phyloP scores from a whole-genome alignment of 768 basidiomycete species.

The Phallus indusiatus region DNA sequence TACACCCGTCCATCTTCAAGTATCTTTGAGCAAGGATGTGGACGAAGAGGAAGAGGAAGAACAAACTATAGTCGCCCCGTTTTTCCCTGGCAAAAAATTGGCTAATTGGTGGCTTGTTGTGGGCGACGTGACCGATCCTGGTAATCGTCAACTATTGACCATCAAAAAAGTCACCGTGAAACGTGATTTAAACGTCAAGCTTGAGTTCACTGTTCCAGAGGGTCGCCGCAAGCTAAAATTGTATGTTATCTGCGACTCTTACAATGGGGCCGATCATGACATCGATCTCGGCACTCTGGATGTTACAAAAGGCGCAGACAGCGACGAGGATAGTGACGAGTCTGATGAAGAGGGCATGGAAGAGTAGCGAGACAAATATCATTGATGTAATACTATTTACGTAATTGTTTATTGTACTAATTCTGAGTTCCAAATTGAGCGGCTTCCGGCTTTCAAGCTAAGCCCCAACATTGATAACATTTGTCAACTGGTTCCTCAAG shows the following conservation, averaged over 20 bases:
- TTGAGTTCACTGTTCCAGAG: conserved; percentile 83
- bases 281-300: conserved; percentile 74
- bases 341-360: conserved; percentile 5
- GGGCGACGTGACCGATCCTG: conserved; percentile 48
- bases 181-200: conserved; percentile 64
- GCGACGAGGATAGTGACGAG: conserved; percentile 48
- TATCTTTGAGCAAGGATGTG: conserved; percentile 70
- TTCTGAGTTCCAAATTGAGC: neutral
- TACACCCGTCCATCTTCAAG: conserved; percentile 71
- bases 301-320: conserved; percentile 86
- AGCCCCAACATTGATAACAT: no score
- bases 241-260: conserved; percentile 89
- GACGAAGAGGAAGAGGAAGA: conserved; percentile 72
- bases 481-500: no score
- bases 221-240: conserved; percentile 76
- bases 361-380: neutral
- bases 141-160: conserved; percentile 72
- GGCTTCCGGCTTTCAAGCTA: neutral
- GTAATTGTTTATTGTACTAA: neutral
- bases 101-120: conserved; percentile 98
- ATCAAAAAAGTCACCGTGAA: conserved; percentile 81
- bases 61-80: conserved; percentile 85
- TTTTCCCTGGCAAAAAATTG: conserved; percentile 84
- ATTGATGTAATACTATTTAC: neutral
- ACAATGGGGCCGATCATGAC: conserved; percentile 88